Evolutionary conservation across 2,329 filamentous ascomycete species (phyloP).

Genomic region (Diaporthe sp.): DNA sequence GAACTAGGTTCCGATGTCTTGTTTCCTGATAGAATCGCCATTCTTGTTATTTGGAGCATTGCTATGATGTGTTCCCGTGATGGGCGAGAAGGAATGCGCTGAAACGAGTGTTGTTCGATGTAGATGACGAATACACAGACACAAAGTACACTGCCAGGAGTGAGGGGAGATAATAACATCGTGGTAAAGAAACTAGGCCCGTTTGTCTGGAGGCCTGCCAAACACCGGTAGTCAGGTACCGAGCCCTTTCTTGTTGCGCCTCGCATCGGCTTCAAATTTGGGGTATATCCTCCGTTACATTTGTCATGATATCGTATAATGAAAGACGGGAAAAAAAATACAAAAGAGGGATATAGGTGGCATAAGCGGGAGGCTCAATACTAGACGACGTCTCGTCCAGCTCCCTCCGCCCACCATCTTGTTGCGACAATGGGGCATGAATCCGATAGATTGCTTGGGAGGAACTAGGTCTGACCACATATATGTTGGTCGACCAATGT

Average conservation of each 20-base stretch:
- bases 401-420: background rate
- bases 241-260: background rate
- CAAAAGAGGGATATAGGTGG: background rate
- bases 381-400: background rate
- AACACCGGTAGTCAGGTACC: slow-evolving; percentile 7
- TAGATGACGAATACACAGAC: background rate
- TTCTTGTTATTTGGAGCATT: background rate
- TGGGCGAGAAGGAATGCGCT: background rate
- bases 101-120: slow-evolving; percentile 24
- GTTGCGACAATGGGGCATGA: slow-evolving; percentile 5
- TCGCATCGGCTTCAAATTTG: slow-evolving; percentile 20
- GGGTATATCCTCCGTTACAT: slow-evolving; percentile 40
- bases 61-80: background rate
- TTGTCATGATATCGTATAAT: slow-evolving; percentile 34
- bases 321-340: background rate
- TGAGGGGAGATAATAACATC: background rate
- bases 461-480: slow-evolving; percentile 21
- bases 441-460: slow-evolving; percentile 8
- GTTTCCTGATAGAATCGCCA: background rate
- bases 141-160: background rate
- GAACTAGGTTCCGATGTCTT: background rate
- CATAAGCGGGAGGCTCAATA: background rate
- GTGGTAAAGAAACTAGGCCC: slow-evolving; percentile 13
- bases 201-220: slow-evolving; percentile 13
- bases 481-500: background rate